phyloP scores from a whole-genome alignment of 495 filamentous ascomycete genomes.

The Talaromyces proteolyticus region DNA sequence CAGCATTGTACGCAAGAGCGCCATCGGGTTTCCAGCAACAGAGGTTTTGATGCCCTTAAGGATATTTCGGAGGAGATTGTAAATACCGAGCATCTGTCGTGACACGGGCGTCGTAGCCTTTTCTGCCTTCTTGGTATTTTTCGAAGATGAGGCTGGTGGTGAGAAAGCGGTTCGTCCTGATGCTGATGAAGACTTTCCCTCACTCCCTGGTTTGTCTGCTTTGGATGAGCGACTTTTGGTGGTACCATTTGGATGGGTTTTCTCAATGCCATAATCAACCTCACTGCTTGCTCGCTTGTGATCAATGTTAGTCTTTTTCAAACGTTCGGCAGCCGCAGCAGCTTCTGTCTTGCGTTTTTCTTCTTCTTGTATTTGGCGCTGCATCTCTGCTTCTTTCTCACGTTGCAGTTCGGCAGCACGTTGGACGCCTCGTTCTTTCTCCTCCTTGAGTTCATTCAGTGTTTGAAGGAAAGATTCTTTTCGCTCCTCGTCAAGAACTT shows the following conservation, averaged over 20 bases:
- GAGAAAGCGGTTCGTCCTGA: constrained; percentile 25
- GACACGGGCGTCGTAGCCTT: constrained; percentile 25
- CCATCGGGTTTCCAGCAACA: constrained; percentile 65
- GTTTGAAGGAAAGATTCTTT: constrained; percentile 79
- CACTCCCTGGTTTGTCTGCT: constrained; percentile 20
- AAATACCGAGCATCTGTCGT: constrained; percentile 23
- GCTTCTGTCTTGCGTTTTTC: constrained; percentile 51
- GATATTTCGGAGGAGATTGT: constrained; percentile 51
- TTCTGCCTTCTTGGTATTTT: constrained; percentile 33
- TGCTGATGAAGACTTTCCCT: constrained; percentile 9
- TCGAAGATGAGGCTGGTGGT: constrained; percentile 24
- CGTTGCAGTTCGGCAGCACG: constrained; percentile 54
- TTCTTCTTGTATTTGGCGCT: constrained; percentile 44
- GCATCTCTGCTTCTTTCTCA: constrained; percentile 57
- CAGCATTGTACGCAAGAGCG: constrained; percentile 67
- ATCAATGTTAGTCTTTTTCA: constrained; percentile 34
- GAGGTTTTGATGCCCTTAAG: constrained; percentile 55
- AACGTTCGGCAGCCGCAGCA: constrained; percentile 23
- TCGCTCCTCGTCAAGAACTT: constrained; percentile 86
- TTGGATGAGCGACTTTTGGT: constrained; percentile 26
- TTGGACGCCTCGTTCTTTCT: constrained; percentile 69
- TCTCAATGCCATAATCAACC: constrained; percentile 50
- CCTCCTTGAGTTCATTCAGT: constrained; percentile 50
- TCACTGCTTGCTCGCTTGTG: constrained; percentile 46
- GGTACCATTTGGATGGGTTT: constrained; percentile 27